Base-by-base conservation (phyloP, 352 stramenopile species). In the Elongisporangium senticosum region DNA sequence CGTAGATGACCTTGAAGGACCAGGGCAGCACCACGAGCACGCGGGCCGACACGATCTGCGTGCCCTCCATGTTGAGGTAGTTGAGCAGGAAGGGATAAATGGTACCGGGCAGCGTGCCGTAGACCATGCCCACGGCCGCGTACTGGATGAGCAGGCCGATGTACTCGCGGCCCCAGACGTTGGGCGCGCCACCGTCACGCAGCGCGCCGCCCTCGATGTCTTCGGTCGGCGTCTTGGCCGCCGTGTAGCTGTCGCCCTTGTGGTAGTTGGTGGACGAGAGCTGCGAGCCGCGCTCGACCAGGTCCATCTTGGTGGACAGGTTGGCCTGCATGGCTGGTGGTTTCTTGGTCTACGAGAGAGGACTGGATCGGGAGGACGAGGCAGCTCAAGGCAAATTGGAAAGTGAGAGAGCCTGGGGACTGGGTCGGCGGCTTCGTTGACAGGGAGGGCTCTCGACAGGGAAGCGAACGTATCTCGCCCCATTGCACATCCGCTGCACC, bases 41-140 rank as follows among this genome's bases (percentile, higher is more conserved):
- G 17, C 77, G 68, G 8, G 79, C 81, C 13, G 82, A 88, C 10
- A 83, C 47, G 19, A 75, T 87, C 58, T 87, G 74, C 50, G 85
- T 83, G 49, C 79, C 79, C 53, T 88, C 75, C 63, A 90, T 70
- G 33, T 82, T 69, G 53, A 90, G 53, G 56, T 90, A 93, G 64
- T 83, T 84, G 61, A 88, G 85, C 19, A 94, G 58, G 33, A 92
- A 81, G 15, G 82, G 82, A 53, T 92, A 93, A 22, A 87, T 63
- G 0, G 72, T 84, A n/a, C 75, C 62, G 8, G 77, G 72, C 7
- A 91, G 58, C 22, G 73, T 65, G 20, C 81, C 79, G 54, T 80
- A 87, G 28, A 91, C 48, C 37, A 93, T 56, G 3, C 81, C 79
- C 3, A 93, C 72, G 17, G 71, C 66, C 33, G 72, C 76, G 62